These are phyloP conservation scores for Calonectria honghensis DNA, from an alignment of 2,329 filamentous ascomycete species.

Conservation along the genomic window DNA sequence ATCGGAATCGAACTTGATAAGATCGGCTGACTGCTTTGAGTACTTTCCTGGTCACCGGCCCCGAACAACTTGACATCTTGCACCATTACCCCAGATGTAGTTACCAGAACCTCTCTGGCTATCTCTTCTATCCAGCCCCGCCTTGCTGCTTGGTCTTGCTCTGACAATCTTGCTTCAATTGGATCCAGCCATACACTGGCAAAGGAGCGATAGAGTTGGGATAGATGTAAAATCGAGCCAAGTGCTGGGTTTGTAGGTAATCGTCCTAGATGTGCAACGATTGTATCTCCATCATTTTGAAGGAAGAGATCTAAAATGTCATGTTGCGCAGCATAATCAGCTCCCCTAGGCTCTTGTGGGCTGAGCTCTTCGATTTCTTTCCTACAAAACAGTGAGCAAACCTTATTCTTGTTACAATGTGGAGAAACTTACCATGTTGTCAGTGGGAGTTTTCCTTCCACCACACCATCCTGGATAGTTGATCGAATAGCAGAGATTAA, in stretches of 20 bases:
- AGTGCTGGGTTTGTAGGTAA: constrained; percentile 50
- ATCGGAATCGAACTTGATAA: constrained; percentile 45
- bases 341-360: constrained; percentile 10
- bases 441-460: constrained; percentile 55
- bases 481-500: constrained; percentile 55
- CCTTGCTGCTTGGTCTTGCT: constrained; percentile 51
- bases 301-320: constrained; percentile 57
- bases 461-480: constrained; percentile 52
- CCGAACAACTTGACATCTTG: constrained; percentile 59
- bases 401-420: not conserved
- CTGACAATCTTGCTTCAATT: constrained; percentile 49
- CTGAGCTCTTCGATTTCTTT: constrained; percentile 52
- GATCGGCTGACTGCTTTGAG: constrained; percentile 38
- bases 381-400: constrained; percentile 48
- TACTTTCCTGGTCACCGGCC: constrained; percentile 35
- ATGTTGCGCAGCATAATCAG: constrained; percentile 53
- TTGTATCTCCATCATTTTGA: constrained; percentile 51
- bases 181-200: constrained; percentile 59
- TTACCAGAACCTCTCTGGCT: constrained; percentile 60
- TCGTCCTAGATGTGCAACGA: constrained; percentile 58
- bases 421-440: constrained; percentile 58
- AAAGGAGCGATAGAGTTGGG: constrained; percentile 55
- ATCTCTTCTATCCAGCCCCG: constrained; percentile 57
- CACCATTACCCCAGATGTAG: constrained; percentile 60
- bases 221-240: constrained; percentile 52